These are phyloP conservation scores for Cymodocea nodosa DNA, from an alignment of 116 monocot species.

Conservation along the genomic window DNA sequence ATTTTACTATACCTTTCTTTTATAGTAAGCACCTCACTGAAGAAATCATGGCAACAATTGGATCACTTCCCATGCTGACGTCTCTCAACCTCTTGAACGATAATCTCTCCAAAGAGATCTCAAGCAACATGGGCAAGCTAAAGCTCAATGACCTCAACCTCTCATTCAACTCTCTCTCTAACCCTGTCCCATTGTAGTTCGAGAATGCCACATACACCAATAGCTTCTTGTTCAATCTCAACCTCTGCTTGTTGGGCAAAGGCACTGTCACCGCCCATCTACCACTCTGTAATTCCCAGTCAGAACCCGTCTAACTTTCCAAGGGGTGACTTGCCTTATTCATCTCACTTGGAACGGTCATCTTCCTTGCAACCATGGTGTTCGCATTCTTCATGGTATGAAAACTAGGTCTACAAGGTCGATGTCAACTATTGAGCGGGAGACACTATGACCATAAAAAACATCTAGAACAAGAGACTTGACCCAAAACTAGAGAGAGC, in stretches of 20 bases:
- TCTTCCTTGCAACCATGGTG: slow-evolving; percentile 8
- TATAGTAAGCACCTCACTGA: slow-evolving; percentile 44
- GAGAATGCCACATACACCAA: slow-evolving; percentile 27
- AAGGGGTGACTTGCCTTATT: slow-evolving; percentile 17
- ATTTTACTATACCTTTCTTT: no score
- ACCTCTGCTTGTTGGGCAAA: slow-evolving; percentile 39
- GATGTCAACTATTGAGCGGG: slow-evolving; percentile 5
- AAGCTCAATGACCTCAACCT: no score
- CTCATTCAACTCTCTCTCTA: slow-evolving; percentile 60
- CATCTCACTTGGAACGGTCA: slow-evolving; percentile 22
- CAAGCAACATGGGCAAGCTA: slow-evolving; percentile 18
- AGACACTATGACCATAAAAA: slow-evolving; percentile 54
- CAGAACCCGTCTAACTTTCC: neutral
- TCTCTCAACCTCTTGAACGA: slow-evolving; percentile 62
- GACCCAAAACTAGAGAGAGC: slow-evolving; percentile 16
- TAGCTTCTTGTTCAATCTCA: slow-evolving; percentile 58
- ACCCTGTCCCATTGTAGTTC: slow-evolving; percentile 34
- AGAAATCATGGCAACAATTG: slow-evolving; percentile 47
- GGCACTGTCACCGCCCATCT: slow-evolving; percentile 13
- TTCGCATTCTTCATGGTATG: slow-evolving; percentile 14
- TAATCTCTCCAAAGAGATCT: slow-evolving; percentile 43
- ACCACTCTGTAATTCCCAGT: slow-evolving; percentile 9
- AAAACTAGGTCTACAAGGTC: slow-evolving; percentile 49
- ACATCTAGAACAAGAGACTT: slow-evolving; percentile 31
- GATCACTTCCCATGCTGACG: slow-evolving; percentile 25